Evolutionary conservation across 1,139 yeast genomes (phyloP).

Genomic region (Diutina catenulata): DNA sequence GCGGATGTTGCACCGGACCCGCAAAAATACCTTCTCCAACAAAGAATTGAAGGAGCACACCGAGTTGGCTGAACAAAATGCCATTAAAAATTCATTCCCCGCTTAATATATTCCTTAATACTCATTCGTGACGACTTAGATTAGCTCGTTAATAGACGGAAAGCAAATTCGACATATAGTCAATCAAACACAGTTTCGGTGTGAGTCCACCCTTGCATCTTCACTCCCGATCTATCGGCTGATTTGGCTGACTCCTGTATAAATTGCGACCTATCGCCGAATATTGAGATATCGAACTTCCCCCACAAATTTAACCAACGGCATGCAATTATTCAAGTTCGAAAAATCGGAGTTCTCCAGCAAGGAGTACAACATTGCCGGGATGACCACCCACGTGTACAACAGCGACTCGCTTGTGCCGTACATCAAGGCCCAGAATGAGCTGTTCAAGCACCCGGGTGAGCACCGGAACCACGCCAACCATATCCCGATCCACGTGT

Average conservation of each 20-base stretch:
- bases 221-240: too few relatives aligned
- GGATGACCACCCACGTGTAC: constrained; percentile 23
- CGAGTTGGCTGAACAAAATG: constrained; percentile 1
- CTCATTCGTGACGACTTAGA: too few relatives aligned
- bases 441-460: constrained; percentile 10
- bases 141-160: too few relatives aligned
- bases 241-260: too few relatives aligned
- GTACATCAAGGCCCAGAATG: constrained; percentile 12
- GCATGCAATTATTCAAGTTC: constrained; percentile 13
- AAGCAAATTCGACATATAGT: too few relatives aligned
- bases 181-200: too few relatives aligned
- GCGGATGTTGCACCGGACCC: constrained; percentile 3
- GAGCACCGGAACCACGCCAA: constrained; percentile 8
- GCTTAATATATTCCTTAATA: too few relatives aligned
- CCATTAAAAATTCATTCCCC: constrained; percentile 1
- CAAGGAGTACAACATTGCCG: constrained; percentile 18
- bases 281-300: too few relatives aligned
- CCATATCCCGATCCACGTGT: constrained; percentile 23
- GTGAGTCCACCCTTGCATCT: too few relatives aligned
- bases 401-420: constrained; percentile 17
- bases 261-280: too few relatives aligned
- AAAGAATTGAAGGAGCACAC: constrained; percentile 4
- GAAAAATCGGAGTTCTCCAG: constrained; percentile 13
- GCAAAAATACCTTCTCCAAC: not conserved
- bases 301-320: not conserved